Base-by-base conservation (phyloP, 2,329 filamentous ascomycete species). In the Fusarium sulawesiense region DNA sequence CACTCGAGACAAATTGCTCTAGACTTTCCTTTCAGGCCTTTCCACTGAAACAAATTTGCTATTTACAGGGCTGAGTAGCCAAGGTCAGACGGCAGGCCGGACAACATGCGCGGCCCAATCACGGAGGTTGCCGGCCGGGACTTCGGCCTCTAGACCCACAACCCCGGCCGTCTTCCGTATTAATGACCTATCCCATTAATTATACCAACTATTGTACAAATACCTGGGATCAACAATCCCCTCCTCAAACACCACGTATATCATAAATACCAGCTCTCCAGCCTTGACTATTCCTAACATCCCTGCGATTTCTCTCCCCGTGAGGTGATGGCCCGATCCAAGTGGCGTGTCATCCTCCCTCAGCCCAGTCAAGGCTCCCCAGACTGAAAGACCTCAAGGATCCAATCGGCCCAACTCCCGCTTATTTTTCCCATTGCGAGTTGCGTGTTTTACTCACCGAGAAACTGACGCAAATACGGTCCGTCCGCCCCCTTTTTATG, bases 291-390 rank as follows among this genome's bases (percentile, higher is more conserved):
- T 23, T 23, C 41, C 30, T 29, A 29, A 21, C 14, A 13, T 2
- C 51, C 20, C 12, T 41, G 42, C 25, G 45, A 45, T 64, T 72
- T 63, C 63, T 71, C 73, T 63, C 63, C 68, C 71, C 64, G 70
- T 72, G 70, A 73, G 73, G 57, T 75, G 70, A 62, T 75, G 73
- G 69, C 65, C 57, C 40, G 27, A 56, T 56, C 59, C 50, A 54
- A 70, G 64, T 75, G 71, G 73, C 73, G 66, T 73, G 73, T 71
- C 64, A 23, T 66, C 10, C 23, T 34, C 27, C 37, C 42, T 50
- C 58, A 25, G 42, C 40, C n/a, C n/a, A 56, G 53, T 50, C 49
- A 56, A 66, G 37, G 25, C 37, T 54, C 57, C 56, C 50, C 60
- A 42, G 64, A 58, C 57, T 49, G 41, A 29, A 59, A 50, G 37